phyloP scores from a whole-genome alignment of 768 basidiomycete genomes.

The Lentinula edodes region DNA sequence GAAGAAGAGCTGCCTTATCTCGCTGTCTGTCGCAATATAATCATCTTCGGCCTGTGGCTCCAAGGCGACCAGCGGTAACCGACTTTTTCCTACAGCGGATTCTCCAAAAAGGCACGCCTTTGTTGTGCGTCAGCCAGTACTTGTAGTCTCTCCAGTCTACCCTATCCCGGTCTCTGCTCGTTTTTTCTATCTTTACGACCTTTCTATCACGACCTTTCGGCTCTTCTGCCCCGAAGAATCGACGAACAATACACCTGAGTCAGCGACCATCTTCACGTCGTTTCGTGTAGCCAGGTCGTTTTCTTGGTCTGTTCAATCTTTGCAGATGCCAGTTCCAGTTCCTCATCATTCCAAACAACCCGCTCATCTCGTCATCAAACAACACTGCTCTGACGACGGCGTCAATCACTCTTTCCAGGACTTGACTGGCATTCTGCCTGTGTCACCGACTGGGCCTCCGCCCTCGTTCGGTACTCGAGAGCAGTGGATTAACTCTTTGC shows the following conservation, averaged over 20 bases:
- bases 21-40: conserved; percentile 12
- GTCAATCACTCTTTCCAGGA: conserved; percentile 44
- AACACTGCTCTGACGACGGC: conserved; percentile 35
- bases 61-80: conserved; percentile 15
- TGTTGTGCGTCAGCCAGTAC: conserved; percentile 79
- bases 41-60: background rate
- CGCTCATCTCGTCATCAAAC: conserved; percentile 66
- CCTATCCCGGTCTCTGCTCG: conserved; percentile 11
- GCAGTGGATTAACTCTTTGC: conserved; percentile 69
- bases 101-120: conserved; percentile 85
- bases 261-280: conserved; percentile 32
- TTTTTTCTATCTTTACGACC: conserved; percentile 52
- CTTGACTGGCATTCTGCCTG: conserved; percentile 53
- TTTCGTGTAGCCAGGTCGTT: conserved; percentile 38
- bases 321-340: conserved; percentile 88
- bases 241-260: conserved; percentile 34
- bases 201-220: conserved; percentile 58
- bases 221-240: conserved; percentile 32
- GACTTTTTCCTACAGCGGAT: conserved; percentile 21
- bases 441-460: conserved; percentile 54
- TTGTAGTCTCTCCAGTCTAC: conserved; percentile 20
- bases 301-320: conserved; percentile 30
- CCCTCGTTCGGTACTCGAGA: conserved; percentile 63
- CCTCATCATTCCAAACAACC: conserved; percentile 52
- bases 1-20: conserved; percentile 34